phyloP scores from a whole-genome alignment of 345 rosid species.

The Linum trigynum region DNA sequence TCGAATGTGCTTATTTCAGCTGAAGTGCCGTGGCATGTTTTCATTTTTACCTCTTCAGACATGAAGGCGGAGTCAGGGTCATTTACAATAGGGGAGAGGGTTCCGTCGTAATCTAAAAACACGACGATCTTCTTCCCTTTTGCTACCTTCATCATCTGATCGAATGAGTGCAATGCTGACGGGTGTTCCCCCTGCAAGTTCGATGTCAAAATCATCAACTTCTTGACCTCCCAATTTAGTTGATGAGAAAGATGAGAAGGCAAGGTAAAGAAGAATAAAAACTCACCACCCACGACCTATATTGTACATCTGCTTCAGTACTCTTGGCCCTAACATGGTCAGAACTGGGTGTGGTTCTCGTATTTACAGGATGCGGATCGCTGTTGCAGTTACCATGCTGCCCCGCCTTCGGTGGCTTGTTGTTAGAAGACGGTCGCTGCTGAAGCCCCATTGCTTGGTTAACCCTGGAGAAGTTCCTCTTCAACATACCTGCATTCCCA shows the following conservation, averaged over 20 bases:
- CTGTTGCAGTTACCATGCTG: background rate
- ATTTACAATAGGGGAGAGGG: conserved; percentile 62
- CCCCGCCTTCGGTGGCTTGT: background rate
- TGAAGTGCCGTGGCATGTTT: background rate
- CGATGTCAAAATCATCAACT: background rate
- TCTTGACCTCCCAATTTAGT: background rate
- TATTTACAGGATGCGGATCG: background rate
- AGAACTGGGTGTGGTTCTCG: background rate
- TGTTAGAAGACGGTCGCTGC: background rate
- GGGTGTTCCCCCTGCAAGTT: conserved; percentile 41
- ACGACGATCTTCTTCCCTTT: conserved; percentile 40
- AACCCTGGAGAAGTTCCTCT: background rate
- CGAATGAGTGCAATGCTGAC: conserved; percentile 40
- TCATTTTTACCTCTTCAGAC: conserved; percentile 42
- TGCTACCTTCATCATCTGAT: conserved; percentile 37
- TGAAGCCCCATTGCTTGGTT: background rate
- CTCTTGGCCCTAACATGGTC: background rate
- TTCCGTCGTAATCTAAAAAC: conserved; percentile 66
- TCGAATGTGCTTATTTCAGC: background rate
- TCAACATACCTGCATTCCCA: background rate
- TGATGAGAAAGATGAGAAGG: too few species aligned
- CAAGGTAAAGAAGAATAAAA: background rate
- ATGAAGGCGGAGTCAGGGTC: conserved; percentile 53
- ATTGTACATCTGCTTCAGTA: background rate
- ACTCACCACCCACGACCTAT: background rate